Evolutionary conservation across 495 filamentous ascomycete genomes (phyloP).

Genomic region (Peziza echinospora): DNA sequence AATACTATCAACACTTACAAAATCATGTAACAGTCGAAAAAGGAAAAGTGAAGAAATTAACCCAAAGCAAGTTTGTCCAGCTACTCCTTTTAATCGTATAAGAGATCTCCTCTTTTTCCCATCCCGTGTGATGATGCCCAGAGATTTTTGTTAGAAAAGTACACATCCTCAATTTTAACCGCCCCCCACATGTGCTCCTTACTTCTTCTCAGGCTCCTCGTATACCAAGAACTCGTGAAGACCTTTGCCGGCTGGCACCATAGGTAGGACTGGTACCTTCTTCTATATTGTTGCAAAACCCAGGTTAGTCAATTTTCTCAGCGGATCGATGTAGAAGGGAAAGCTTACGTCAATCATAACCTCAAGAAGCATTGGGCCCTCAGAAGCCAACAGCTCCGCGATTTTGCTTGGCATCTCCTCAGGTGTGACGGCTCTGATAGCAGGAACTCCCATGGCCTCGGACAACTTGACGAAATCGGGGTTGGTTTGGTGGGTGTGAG

Average conservation of each 20-base stretch:
- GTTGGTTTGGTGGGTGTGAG: conserved; percentile 79
- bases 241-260: conserved; percentile 73
- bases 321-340: conserved; percentile 58
- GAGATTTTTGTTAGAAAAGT: too few relatives aligned
- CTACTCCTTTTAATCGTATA: too few relatives aligned
- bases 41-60: too few relatives aligned
- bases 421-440: conserved; percentile 39
- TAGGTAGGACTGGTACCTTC: conserved; percentile 95
- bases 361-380: conserved; percentile 53
- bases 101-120: too few relatives aligned
- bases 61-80: too few relatives aligned
- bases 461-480: conserved; percentile 71
- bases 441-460: conserved; percentile 62
- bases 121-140: too few relatives aligned
- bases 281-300: conserved; percentile 29
- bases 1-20: too few relatives aligned
- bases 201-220: too few relatives aligned
- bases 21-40: too few relatives aligned
- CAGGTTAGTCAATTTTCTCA: conserved; percentile 71
- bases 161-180: too few relatives aligned
- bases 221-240: conserved; percentile 89
- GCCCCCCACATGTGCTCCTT: too few relatives aligned
- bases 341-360: conserved; percentile 59
- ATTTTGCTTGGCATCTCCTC: conserved; percentile 55
- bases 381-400: conserved; percentile 68